These are phyloP conservation scores for Penicillium nordicum DNA, from an alignment of 2,329 filamentous ascomycete genomes.

Conservation along the genomic window DNA sequence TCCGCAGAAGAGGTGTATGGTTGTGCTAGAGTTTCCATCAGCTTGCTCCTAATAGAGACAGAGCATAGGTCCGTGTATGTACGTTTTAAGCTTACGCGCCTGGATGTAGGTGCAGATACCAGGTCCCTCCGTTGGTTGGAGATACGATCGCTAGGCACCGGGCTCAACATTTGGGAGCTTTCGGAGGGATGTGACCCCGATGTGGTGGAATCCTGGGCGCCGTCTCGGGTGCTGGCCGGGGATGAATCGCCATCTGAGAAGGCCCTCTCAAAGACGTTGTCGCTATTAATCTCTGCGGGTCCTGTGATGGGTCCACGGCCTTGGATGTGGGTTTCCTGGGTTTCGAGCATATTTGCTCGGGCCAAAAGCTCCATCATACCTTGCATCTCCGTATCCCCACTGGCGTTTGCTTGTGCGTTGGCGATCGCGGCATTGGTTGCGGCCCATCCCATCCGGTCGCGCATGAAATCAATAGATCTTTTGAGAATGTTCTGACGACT, in stretches of 20 bases:
- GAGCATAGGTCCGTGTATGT: slow-evolving; percentile 82
- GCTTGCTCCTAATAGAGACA: slow-evolving; percentile 71
- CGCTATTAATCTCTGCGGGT: slow-evolving; percentile 67
- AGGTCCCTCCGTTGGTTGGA: slow-evolving; percentile 31
- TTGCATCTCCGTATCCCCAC: slow-evolving; percentile 81
- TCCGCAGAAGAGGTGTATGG: slow-evolving; percentile 64
- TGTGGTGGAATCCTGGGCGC: slow-evolving; percentile 17
- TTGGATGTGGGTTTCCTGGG: slow-evolving; percentile 49
- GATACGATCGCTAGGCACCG: slow-evolving; percentile 32
- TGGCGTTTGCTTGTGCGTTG: slow-evolving; percentile 76
- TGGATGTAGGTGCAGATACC: slow-evolving; percentile 50
- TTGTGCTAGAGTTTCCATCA: slow-evolving; percentile 79
- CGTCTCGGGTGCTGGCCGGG: slow-evolving; percentile 19
- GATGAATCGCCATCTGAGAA: slow-evolving; percentile 54
- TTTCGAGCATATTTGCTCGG: slow-evolving; percentile 72
- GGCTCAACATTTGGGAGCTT: slow-evolving; percentile 28
- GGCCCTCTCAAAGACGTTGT: slow-evolving; percentile 80
- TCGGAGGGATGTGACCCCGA: slow-evolving; percentile 19
- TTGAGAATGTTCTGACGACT: slow-evolving; percentile 91
- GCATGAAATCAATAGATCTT: slow-evolving; percentile 93
- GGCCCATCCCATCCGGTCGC: slow-evolving; percentile 81
- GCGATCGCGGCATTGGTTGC: slow-evolving; percentile 71
- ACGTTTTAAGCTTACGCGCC: slow-evolving; percentile 71
- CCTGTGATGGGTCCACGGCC: slow-evolving; percentile 70
- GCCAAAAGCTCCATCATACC: slow-evolving; percentile 86